Base-by-base conservation (phyloP, 768 basidiomycete genomes). In the Mycena capillaripes region DNA sequence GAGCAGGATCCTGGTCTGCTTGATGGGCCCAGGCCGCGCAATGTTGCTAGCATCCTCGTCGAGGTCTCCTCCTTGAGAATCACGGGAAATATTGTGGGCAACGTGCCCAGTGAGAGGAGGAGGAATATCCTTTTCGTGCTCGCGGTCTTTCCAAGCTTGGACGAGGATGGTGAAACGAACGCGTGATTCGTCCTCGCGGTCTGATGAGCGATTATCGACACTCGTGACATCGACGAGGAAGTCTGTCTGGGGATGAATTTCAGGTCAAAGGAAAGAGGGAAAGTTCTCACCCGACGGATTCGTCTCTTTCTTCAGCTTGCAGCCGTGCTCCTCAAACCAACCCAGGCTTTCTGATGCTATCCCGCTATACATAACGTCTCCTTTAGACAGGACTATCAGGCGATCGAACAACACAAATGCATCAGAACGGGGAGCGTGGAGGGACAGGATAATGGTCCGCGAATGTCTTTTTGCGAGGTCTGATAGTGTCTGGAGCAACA, bases 371-470 rank as follows among this genome's bases (percentile, higher is more conserved):
- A 85, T 82, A 19, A 84, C 79, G 32, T 81, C 75, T 1, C 87
- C 87, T 61, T 82, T 83, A 8, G 84, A 80, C 38, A 89, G 78
- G 16, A 89, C 79, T 25, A 84, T 77, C 19, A 88, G 81, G 3
- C 82, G 75, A 67, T 86, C 85, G 76, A 89, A 88, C n/a, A 89
- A 80, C 1, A 78, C 56, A 71, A 85, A 88, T 0, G 86, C 86
- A 67, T 86, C 85, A 19, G 82, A 86, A 30, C 85, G 81, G 1
- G 87, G 87, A 40, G 87, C 86, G 71, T 89, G 87, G 21, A 89
- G 81, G 3, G 86, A 85, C 21, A 84, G 76, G 57, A 89, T 83
- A 63, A 87, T 78, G 4, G 86, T 85, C 46, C 82, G 79, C 23
- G 78, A 77, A 36, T 75, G 74, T 52, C 77, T 72, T 62, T 75